A percentile compares a stretch with the other conserved stretches of the same genome.
These are phyloP conservation scores for Sextonia rubra DNA, from an alignment of 164 flowering plant genomes.

Conservation along the genomic window DNA sequence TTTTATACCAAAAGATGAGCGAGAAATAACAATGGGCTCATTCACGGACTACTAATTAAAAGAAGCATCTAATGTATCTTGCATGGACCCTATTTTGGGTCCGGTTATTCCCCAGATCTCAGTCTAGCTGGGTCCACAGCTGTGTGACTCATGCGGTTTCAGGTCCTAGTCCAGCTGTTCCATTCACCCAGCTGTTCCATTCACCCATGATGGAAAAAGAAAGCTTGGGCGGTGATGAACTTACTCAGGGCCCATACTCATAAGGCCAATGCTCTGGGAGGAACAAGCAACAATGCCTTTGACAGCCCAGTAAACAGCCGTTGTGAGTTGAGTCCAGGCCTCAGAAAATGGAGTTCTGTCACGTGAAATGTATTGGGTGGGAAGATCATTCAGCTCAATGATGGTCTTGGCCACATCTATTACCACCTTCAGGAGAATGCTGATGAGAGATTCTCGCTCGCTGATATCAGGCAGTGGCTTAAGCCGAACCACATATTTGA, in stretches of 20 bases:
- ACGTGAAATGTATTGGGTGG: conserved; percentile 26
- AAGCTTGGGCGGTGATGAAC: not conserved
- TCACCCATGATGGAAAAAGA: too few species aligned
- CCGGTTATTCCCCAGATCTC: too few species aligned
- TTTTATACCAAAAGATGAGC: too few species aligned
- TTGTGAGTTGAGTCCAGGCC: conserved; percentile 36
- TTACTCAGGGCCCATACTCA: conserved; percentile 25
- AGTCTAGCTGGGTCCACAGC: too few species aligned
- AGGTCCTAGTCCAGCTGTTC: too few species aligned
- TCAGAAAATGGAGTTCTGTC: conserved; percentile 29
- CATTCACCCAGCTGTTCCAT: too few species aligned
- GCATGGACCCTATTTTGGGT: too few species aligned
- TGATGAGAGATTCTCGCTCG: conserved; percentile 37
- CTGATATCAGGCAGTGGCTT: conserved; percentile 48
- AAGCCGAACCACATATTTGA: conserved; percentile 37
- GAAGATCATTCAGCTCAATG: conserved; percentile 41
- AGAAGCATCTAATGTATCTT: too few species aligned
- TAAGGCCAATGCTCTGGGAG: conserved; percentile 33
- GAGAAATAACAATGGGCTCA: too few species aligned
- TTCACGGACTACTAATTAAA: too few species aligned
- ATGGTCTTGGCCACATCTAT: conserved; percentile 41
- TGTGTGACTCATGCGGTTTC: too few species aligned
- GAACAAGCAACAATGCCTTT: conserved; percentile 42
- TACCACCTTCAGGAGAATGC: conserved; percentile 30
- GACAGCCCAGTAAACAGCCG: conserved; percentile 51